A percentile compares a stretch with the other conserved stretches of the same genome.
phyloP scores from a whole-genome alignment of 768 basidiomycete species.

The Coprinopsis marcescibilis region DNA sequence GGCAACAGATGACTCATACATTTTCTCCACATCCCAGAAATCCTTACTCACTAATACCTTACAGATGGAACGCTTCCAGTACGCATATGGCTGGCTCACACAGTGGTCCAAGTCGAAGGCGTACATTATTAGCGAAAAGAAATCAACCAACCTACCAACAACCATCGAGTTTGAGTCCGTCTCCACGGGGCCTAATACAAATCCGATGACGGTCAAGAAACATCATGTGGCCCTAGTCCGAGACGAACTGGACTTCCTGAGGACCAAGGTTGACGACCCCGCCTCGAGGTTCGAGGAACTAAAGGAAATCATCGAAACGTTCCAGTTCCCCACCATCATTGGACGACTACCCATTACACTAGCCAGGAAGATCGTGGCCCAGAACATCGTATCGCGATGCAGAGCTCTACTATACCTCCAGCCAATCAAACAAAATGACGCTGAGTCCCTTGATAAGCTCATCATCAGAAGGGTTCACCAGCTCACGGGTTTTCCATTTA shows the following conservation, averaged over 20 bases:
- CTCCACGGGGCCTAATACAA: constrained; percentile 9
- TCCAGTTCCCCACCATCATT: constrained; percentile 17
- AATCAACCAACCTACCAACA: not conserved
- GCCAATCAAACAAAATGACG: constrained; percentile 15
- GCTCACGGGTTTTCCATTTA: constrained; percentile 19
- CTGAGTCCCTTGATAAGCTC: constrained; percentile 12
- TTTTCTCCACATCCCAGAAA: constrained; percentile 9
- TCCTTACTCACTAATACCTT: constrained; percentile 1
- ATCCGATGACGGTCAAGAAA: too few relatives aligned
- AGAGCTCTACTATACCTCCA: constrained; percentile 18
- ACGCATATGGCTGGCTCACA: constrained; percentile 20
- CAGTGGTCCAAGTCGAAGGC: constrained; percentile 16
- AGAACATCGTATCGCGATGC: constrained; percentile 16
- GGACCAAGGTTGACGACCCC: constrained; percentile 17
- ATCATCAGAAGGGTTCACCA: constrained; percentile 16
- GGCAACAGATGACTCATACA: constrained; percentile 11
- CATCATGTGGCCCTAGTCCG: constrained; percentile 12
- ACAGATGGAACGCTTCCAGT: constrained; percentile 19
- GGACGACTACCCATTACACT: constrained; percentile 15
- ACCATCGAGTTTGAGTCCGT: not conserved
- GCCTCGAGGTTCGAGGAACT: constrained; percentile 10
- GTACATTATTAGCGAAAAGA: constrained; percentile 1
- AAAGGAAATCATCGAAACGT: constrained; percentile 16
- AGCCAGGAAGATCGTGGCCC: constrained; percentile 16
- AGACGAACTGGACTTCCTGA: constrained; percentile 18